phyloP scores from a whole-genome alignment of 768 basidiomycete genomes.

The Cystofilobasidium macerans region DNA sequence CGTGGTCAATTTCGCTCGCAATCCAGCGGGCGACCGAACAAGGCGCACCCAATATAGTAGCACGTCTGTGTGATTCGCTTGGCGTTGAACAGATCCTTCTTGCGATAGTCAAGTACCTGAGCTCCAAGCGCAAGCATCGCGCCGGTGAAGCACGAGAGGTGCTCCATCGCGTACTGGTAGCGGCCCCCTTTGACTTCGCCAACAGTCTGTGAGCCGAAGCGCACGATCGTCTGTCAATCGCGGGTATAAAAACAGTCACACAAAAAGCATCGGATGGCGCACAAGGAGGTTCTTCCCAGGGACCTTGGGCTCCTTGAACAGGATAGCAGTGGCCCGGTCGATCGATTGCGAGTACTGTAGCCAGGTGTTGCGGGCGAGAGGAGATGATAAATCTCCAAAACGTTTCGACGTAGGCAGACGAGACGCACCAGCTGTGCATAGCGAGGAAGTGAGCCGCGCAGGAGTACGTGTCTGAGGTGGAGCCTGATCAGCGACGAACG shows the following conservation, averaged over 20 bases:
- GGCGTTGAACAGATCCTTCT: slow-evolving; percentile 9
- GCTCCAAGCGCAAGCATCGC: slow-evolving; percentile 16
- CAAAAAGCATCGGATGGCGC: neutral
- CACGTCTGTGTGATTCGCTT: slow-evolving; percentile 22
- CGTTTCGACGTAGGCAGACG: neutral
- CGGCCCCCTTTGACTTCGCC: slow-evolving; percentile 18
- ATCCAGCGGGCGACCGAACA: too few species aligned
- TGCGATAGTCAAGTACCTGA: slow-evolving; percentile 8
- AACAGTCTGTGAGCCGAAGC: slow-evolving; percentile 4
- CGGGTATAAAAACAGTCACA: neutral
- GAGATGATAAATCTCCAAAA: neutral
- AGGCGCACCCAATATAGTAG: slow-evolving; percentile 17
- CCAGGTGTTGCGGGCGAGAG: neutral
- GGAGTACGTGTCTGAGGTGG: slow-evolving; percentile 8
- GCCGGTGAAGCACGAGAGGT: slow-evolving; percentile 11
- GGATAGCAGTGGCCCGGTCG: neutral
- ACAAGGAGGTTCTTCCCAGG: neutral
- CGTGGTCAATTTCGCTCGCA: neutral
- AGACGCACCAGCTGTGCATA: slow-evolving; percentile 8
- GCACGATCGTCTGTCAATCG: neutral
- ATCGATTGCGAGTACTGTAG: neutral
- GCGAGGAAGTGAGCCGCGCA: slow-evolving; percentile 3
- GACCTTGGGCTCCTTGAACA: slow-evolving; percentile 2
- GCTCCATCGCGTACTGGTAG: slow-evolving; percentile 18
- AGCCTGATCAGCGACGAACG: neutral